Base-by-base conservation (phyloP, 768 basidiomycete species). In the Candolleomyces efflorescens region DNA sequence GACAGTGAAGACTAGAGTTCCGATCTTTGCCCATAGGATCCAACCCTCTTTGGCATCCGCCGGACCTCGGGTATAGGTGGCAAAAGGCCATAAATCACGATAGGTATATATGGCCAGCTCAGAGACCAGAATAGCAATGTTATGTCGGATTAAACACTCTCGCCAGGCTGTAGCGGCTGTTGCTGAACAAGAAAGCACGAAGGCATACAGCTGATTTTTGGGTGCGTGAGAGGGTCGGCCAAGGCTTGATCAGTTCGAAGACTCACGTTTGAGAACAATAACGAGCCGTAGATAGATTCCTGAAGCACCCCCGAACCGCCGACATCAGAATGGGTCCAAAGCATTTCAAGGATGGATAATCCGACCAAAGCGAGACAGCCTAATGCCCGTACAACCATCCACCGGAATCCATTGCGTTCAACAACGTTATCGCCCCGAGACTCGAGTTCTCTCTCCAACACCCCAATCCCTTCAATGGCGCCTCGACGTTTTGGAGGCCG, bases 11-110 rank as follows among this genome's bases (percentile, higher is more conserved):
- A 72, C 64, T 13, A 86, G 60, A 5, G 62, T 18, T 7, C 39
- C 45, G 3, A 70, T 36, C 53, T 70, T 73, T 5, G 59, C 37
- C 68, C 71, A 71, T 3, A 73, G 55, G 5, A 66, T 53, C 20
- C 65, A 15, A 73, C 66, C 59, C 60, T 72, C 54, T 74, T 53
- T 62, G 71, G 71, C 2, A 67, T 72, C 84, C 75, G 82, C 12
- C 72, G 75, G 57, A 73, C 48, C 23, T 59, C 59, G 43, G 7
- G 71, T 68, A 64, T 71, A 82, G 0, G 83, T 86, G 4, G 76
- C 71, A 4, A 85, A 65, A 2, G 86, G 85, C 71, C 76, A 85
- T 9, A 86, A 49, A 59, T 82, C 77, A 12, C 85, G 76, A 59
- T 82, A 85, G 23, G 70, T 67, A 61, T 78, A 85, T 1, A 84